Evolutionary conservation across 164 flowering plant genomes (phyloP).

Genomic region (Nymphaea thermarum): DNA sequence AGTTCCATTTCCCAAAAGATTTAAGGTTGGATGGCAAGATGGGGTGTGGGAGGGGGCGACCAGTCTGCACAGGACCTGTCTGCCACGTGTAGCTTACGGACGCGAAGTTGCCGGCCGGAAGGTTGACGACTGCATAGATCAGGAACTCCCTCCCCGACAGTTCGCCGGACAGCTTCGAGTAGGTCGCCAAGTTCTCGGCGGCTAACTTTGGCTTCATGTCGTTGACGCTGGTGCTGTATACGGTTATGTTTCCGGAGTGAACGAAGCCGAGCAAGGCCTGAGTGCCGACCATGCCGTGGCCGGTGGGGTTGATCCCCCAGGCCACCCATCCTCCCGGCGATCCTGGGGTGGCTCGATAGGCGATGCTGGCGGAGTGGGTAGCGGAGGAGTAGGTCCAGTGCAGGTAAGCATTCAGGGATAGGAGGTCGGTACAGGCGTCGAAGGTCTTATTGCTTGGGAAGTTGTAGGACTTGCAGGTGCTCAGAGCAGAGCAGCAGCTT

Average conservation of each 20-base stretch:
- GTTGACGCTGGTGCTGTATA: constrained; percentile 5
- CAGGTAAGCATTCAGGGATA: constrained; percentile 12
- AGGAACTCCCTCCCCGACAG: too few relatives aligned
- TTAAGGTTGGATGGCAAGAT: too few relatives aligned
- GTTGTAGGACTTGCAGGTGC: constrained; percentile 13
- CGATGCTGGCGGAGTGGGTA: constrained; percentile 13
- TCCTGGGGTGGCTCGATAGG: constrained; percentile 18
- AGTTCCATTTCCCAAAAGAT: too few relatives aligned
- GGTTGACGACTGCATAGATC: too few relatives aligned
- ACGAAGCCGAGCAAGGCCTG: constrained; percentile 17
- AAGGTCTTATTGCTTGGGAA: constrained; percentile 10
- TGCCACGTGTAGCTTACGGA: too few relatives aligned
- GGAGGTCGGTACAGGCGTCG: constrained; percentile 18
- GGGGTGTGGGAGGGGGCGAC: too few relatives aligned
- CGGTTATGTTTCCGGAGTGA: background rate
- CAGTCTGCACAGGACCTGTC: too few relatives aligned
- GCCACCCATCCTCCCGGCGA: constrained; percentile 19
- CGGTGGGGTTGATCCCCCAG: constrained; percentile 26
- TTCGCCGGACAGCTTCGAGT: too few relatives aligned
- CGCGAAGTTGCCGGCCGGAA: too few relatives aligned
- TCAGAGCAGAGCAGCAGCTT: too few relatives aligned
- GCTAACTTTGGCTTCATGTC: too few relatives aligned
- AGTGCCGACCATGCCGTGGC: constrained; percentile 20
- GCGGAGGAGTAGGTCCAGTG: constrained; percentile 19
- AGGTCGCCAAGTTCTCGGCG: too few relatives aligned